A percentile compares a stretch with the other conserved stretches of the same genome.
phyloP scores from a whole-genome alignment of 176 grass and related monocot genomes.

The Rhipidocladum racemiflorum region DNA sequence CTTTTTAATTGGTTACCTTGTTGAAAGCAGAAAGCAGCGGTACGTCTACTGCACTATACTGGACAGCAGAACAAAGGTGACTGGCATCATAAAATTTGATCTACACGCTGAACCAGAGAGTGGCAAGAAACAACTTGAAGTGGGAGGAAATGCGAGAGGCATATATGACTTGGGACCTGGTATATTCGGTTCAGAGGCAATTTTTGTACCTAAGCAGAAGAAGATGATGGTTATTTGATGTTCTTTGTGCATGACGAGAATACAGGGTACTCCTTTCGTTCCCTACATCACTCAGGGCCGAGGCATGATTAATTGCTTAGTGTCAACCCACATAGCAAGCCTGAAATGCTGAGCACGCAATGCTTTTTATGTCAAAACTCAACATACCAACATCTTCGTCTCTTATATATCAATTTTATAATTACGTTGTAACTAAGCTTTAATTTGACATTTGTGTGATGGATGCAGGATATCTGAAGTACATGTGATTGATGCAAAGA shows the following conservation, averaged over 20 bases:
- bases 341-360: background rate
- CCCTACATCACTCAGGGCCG: background rate
- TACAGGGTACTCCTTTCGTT: slow-evolving; percentile 55
- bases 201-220: slow-evolving; percentile 85
- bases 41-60: slow-evolving; percentile 76
- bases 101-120: slow-evolving; percentile 55
- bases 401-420: background rate
- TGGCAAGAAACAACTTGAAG: slow-evolving; percentile 72
- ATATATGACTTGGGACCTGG: slow-evolving; percentile 71
- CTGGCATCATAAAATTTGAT: slow-evolving; percentile 84
- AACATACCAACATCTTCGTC: background rate
- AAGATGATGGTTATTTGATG: slow-evolving; percentile 89
- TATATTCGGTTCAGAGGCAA: slow-evolving; percentile 78
- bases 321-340: background rate
- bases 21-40: slow-evolving; percentile 58
- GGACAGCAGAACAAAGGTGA: slow-evolving; percentile 63
- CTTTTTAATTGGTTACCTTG: slow-evolving; percentile 11
- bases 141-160: slow-evolving; percentile 71
- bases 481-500: slow-evolving; percentile 88
- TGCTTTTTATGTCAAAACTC: background rate
- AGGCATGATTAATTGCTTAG: background rate
- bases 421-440: background rate
- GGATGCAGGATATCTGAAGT: slow-evolving; percentile 73
- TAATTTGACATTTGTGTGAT: slow-evolving; percentile 1
- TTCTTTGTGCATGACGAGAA: slow-evolving; percentile 90